phyloP scores from a whole-genome alignment of 805 yeast species.

The Isabelozyma heimii region DNA sequence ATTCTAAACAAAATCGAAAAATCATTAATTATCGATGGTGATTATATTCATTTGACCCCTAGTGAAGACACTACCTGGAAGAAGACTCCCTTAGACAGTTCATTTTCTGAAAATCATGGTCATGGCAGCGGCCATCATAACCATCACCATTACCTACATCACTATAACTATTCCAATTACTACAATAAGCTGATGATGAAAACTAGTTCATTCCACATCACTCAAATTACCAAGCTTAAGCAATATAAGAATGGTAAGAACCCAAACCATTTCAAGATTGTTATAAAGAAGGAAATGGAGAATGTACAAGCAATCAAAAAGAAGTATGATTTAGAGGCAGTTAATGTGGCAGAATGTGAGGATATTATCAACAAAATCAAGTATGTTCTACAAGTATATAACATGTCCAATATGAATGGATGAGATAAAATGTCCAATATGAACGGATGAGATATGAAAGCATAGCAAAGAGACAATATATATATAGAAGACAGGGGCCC shows the following conservation, averaged over 20 bases:
- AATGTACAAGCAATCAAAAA: conserved; percentile 60
- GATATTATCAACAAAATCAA: conserved; percentile 76
- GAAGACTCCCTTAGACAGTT: conserved; percentile 27
- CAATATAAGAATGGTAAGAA: conserved; percentile 62
- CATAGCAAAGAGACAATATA: neutral
- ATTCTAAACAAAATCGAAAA: conserved; percentile 78
- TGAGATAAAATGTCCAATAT: neutral
- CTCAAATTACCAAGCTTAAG: conserved; percentile 71
- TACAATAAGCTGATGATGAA: conserved; percentile 71
- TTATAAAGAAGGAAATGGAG: conserved; percentile 44
- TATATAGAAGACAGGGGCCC: neutral
- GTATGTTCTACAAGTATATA: conserved; percentile 55
- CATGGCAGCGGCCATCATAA: conserved; percentile 13
- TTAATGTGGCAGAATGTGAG: conserved; percentile 53
- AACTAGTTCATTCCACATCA: conserved; percentile 82
- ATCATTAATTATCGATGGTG: conserved; percentile 89
- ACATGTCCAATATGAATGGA: conserved; percentile 19
- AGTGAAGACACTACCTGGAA: conserved; percentile 63
- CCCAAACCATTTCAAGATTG: conserved; percentile 77
- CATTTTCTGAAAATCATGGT: conserved; percentile 18
- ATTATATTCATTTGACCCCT: conserved; percentile 84
- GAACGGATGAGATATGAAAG: neutral
- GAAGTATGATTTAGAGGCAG: conserved; percentile 85
- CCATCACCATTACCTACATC: conserved; percentile 37
- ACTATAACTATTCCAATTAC: conserved; percentile 37